These are phyloP conservation scores for Clonostachys rosea DNA, from an alignment of 2,329 filamentous ascomycete genomes.

Conservation along the genomic window DNA sequence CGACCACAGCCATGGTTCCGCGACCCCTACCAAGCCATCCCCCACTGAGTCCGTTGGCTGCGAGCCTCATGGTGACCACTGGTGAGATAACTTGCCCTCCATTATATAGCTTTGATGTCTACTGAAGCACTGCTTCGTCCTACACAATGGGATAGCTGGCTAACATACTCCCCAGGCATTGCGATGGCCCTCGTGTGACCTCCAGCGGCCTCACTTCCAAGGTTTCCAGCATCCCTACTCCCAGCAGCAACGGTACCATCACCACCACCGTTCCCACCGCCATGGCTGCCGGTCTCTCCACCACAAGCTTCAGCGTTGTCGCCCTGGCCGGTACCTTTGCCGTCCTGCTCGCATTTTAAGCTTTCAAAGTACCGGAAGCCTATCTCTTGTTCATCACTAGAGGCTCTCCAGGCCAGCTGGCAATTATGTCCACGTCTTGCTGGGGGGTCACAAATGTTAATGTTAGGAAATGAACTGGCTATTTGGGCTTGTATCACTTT, in stretches of 20 bases:
- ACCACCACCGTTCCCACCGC: background rate
- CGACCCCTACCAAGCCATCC: constrained; percentile 9
- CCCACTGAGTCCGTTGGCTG: constrained; percentile 24
- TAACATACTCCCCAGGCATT: constrained; percentile 5
- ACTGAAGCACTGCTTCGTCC: background rate
- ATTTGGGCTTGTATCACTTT: no score
- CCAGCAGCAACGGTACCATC: background rate
- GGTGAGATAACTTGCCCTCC: constrained; percentile 10
- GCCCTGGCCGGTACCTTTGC: background rate
- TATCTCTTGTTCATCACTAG: no score
- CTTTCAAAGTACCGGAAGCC: no score
- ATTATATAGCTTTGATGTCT: no score
- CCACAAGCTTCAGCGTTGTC: background rate
- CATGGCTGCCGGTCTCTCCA: constrained; percentile 1
- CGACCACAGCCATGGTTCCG: constrained; percentile 2
- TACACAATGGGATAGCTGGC: no score
- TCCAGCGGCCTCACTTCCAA: background rate
- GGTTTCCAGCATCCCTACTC: background rate
- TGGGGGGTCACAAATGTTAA: no score
- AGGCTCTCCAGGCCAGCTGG: no score
- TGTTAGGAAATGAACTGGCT: no score
- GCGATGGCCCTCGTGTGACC: constrained; percentile 7
- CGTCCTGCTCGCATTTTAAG: background rate
- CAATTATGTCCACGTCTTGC: no score
- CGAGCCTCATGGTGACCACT: constrained; percentile 30